A percentile compares a stretch with the other conserved stretches of the same genome.
These are phyloP conservation scores for Leccinum solheimii DNA, from an alignment of 1,284 basidiomycete species.

Conservation along the genomic window DNA sequence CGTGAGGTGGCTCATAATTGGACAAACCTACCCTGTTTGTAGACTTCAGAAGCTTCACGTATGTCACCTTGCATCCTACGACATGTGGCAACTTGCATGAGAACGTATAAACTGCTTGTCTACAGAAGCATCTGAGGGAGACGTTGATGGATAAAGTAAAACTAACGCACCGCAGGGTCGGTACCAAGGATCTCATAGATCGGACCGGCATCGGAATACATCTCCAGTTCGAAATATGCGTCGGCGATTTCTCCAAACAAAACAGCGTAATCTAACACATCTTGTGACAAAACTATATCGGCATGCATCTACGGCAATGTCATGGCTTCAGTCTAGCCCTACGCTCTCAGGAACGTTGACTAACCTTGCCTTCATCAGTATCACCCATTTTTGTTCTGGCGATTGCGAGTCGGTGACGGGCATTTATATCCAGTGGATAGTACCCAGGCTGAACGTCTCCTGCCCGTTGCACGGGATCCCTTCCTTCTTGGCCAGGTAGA, in stretches of 20 bases:
- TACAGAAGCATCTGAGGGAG: not conserved
- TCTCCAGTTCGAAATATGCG: conserved; percentile 73
- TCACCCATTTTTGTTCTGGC: conserved; percentile 83
- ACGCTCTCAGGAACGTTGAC: not conserved
- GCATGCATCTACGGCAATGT: conserved; percentile 55
- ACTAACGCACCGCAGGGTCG: conserved; percentile 21
- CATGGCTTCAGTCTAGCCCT: not conserved
- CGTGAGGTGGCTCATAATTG: not conserved
- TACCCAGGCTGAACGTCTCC: conserved; percentile 19
- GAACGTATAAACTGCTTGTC: conserved; percentile 26
- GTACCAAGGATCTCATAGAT: conserved; percentile 23
- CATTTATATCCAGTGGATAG: conserved; percentile 17
- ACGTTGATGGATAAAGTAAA: not conserved
- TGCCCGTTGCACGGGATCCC: conserved; percentile 8
- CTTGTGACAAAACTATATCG: conserved; percentile 66
- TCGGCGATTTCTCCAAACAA: conserved; percentile 85
- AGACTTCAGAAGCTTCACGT: conserved; percentile 78
- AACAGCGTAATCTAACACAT: conserved; percentile 73
- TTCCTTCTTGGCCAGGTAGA: conserved; percentile 31
- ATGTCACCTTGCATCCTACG: conserved; percentile 65
- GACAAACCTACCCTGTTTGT: conserved; percentile 66
- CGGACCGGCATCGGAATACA: conserved; percentile 34
- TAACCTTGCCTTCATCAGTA: conserved; percentile 40
- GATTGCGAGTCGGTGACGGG: conserved; percentile 85
- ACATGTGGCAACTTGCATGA: conserved; percentile 27